A percentile compares a stretch with the other conserved stretches of the same genome.
Conservation (phyloP, 2,329 filamentous ascomycete genomes). For the Penicillium thymicola region DNA sequence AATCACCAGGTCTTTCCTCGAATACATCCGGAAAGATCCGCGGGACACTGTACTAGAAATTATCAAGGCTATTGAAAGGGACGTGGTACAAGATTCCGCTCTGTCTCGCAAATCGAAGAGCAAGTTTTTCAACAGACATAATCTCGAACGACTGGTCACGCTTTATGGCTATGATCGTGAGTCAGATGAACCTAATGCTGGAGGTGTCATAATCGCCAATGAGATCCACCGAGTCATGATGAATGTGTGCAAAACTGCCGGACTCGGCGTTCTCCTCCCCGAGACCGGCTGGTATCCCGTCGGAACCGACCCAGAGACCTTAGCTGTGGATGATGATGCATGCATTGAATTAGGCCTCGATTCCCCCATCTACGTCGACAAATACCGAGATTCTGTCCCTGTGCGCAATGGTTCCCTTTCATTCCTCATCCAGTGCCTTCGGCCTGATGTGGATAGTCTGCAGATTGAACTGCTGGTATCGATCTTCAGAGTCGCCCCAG, state of each 20-base stretch:
- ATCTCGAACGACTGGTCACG: slow-evolving; percentile 67
- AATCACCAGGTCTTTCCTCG: slow-evolving; percentile 67
- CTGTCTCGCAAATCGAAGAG: slow-evolving; percentile 72
- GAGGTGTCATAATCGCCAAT: slow-evolving; percentile 58
- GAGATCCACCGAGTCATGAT: slow-evolving; percentile 73
- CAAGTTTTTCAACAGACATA: slow-evolving; percentile 70
- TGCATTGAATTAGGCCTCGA: slow-evolving; percentile 65
- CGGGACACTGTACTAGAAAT: slow-evolving; percentile 72
- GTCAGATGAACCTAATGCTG: slow-evolving; percentile 44
- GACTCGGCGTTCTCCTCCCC: slow-evolving; percentile 70
- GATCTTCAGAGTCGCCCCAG: slow-evolving; percentile 78
- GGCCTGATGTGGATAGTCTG: slow-evolving; percentile 75
- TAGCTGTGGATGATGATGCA: slow-evolving; percentile 45
- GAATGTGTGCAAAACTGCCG: slow-evolving; percentile 68
- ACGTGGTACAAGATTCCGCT: slow-evolving; percentile 71
- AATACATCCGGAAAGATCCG: slow-evolving; percentile 73
- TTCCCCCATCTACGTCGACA: slow-evolving; percentile 66
- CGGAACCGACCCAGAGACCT: slow-evolving; percentile 58
- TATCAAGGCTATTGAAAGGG: slow-evolving; percentile 64
- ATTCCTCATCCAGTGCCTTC: slow-evolving; percentile 72
- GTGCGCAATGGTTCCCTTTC: slow-evolving; percentile 77
- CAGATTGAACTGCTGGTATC: slow-evolving; percentile 78
- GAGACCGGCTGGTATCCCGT: slow-evolving; percentile 83
- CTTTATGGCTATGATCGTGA: slow-evolving; percentile 59
- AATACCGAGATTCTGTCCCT: slow-evolving; percentile 63